These are phyloP conservation scores for Phytopythium cucurbitacearum DNA, from an alignment of 352 stramenopile species.

Conservation along the genomic window DNA sequence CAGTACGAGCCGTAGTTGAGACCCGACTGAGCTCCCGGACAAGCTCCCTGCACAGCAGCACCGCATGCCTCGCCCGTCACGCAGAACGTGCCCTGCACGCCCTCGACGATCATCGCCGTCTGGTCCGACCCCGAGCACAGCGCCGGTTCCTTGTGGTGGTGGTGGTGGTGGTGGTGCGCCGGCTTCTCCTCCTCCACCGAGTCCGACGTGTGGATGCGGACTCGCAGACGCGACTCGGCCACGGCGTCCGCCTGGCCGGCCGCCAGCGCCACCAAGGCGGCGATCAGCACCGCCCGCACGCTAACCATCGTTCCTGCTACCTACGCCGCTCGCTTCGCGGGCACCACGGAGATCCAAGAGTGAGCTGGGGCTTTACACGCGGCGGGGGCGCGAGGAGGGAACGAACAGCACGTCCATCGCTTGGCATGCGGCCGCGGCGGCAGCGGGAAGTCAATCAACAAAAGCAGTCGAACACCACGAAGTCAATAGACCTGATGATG, in stretches of 20 bases:
- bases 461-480: no score
- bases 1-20: constrained; percentile 18
- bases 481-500: no score
- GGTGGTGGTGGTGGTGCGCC: constrained; percentile 13
- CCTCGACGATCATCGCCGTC: constrained; percentile 20
- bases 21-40: constrained; percentile 9
- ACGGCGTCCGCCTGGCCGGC: constrained; percentile 15
- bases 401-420: no score
- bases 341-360: no score
- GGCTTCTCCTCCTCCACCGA: constrained; percentile 20
- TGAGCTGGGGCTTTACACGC: no score
- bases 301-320: constrained; percentile 19
- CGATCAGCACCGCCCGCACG: constrained; percentile 21
- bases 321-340: no score
- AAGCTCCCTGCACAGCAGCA: constrained; percentile 8
- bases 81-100: constrained; percentile 14
- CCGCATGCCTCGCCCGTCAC: constrained; percentile 9
- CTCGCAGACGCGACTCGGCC: constrained; percentile 18
- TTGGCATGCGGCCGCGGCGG: no score
- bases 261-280: constrained; percentile 14
- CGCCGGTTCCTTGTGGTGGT: not conserved
- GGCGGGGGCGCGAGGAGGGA: no score
- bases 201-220: constrained; percentile 25
- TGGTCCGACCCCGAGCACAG: constrained; percentile 7
- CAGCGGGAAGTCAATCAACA: no score